These are phyloP conservation scores for Penicillium sp. DNA, from an alignment of 2,329 filamentous ascomycete species.

Conservation along the genomic window DNA sequence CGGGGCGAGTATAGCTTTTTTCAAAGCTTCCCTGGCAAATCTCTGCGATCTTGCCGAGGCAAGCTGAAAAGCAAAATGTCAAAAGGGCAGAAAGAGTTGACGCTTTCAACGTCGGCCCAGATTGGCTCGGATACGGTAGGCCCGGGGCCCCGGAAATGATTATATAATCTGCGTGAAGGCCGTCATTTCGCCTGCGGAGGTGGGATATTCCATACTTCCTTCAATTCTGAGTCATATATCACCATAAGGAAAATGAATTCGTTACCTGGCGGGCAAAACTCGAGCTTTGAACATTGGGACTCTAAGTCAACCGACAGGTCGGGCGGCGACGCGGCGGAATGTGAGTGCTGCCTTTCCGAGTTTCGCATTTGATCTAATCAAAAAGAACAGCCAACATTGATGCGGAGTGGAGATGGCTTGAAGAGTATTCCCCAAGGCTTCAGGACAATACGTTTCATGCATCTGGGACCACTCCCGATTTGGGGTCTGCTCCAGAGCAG, in stretches of 20 bases:
- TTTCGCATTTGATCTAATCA: neutral
- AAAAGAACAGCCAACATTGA: neutral
- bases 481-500: neutral
- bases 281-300: neutral
- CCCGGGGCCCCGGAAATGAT: neutral
- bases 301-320: neutral
- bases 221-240: neutral
- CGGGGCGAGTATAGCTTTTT: too few relatives aligned
- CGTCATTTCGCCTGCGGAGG: neutral
- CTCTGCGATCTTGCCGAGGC: too few relatives aligned
- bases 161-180: neutral
- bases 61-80: too few relatives aligned
- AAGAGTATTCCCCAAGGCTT: neutral
- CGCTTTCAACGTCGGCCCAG: too few relatives aligned
- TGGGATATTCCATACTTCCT: neutral
- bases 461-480: neutral
- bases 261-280: neutral
- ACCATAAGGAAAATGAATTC: neutral
- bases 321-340: neutral
- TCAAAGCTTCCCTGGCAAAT: too few relatives aligned
- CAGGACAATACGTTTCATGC: neutral
- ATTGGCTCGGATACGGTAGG: too few relatives aligned
- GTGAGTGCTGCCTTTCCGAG: neutral
- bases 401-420: neutral
- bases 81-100: too few relatives aligned